These are phyloP conservation scores for Laburnicola sp. DNA, from an alignment of 2,329 filamentous ascomycete species.

Conservation along the genomic window DNA sequence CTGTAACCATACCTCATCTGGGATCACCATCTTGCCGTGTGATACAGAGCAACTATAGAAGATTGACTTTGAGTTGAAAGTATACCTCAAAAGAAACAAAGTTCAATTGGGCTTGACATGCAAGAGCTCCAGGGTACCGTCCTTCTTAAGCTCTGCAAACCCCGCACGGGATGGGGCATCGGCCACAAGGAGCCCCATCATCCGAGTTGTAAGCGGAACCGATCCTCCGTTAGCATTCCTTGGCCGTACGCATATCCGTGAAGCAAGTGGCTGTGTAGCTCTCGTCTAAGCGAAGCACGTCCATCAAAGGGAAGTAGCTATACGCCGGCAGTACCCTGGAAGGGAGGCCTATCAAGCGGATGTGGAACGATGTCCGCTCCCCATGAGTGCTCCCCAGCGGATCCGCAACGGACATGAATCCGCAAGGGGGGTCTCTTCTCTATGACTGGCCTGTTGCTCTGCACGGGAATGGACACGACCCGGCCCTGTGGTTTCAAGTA, in stretches of 20 bases:
- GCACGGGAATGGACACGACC: constrained; percentile 18
- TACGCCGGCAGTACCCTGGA: constrained; percentile 14
- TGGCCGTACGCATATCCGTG: constrained; percentile 25
- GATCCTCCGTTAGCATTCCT: constrained; percentile 22
- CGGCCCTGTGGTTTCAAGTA: constrained; percentile 20
- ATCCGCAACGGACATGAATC: constrained; percentile 31
- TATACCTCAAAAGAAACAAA: constrained; percentile 32
- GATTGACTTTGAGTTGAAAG: background rate
- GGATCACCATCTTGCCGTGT: constrained; percentile 62
- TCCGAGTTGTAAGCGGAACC: constrained; percentile 18
- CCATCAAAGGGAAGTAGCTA: constrained; percentile 15
- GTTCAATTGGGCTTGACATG: constrained; percentile 32
- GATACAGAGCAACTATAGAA: background rate
- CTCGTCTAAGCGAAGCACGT: constrained; percentile 16
- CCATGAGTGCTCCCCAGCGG: constrained; percentile 28
- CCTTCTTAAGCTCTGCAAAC: constrained; percentile 34
- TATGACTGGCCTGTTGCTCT: constrained; percentile 39
- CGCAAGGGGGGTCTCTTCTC: constrained; percentile 12
- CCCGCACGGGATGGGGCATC: constrained; percentile 34
- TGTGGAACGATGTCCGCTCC: constrained; percentile 13
- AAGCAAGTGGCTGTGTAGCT: constrained; percentile 30
- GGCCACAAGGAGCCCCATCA: constrained; percentile 30
- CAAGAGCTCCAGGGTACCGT: constrained; percentile 17
- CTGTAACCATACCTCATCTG: constrained; percentile 59
- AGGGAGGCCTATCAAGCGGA: constrained; percentile 11